Evolutionary conservation across 2,329 filamentous ascomycete genomes (phyloP).

Genomic region (Trichothecium roseum): DNA sequence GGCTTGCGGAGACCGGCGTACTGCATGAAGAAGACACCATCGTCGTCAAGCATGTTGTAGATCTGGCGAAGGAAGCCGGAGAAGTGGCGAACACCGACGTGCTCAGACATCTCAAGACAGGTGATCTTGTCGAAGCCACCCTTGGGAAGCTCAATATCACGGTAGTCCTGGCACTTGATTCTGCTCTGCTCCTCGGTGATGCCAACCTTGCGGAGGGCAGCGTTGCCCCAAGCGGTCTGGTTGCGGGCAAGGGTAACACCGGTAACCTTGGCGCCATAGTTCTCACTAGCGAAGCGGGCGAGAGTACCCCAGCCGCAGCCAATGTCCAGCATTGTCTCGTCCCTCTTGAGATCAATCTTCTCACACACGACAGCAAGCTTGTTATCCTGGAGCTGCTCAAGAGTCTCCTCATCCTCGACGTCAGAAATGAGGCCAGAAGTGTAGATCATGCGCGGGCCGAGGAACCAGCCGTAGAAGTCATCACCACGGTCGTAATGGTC

Average conservation of each 20-base stretch:
- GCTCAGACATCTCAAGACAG: constrained; percentile 96
- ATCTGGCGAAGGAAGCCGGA: constrained; percentile 73
- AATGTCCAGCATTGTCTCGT: constrained; percentile 82
- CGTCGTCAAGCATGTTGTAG: constrained; percentile 91
- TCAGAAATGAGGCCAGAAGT: constrained; percentile 92
- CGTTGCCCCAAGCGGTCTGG: constrained; percentile 95
- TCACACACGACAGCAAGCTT: constrained; percentile 92
- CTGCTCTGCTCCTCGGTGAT: constrained; percentile 80
- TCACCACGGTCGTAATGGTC: constrained; percentile 97
- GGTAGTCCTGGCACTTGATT: constrained; percentile 94
- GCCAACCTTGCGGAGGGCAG: constrained; percentile 69
- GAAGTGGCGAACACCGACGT: constrained; percentile 91
- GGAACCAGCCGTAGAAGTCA: constrained; percentile 98
- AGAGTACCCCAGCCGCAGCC: constrained; percentile 98
- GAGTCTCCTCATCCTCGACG: constrained; percentile 73
- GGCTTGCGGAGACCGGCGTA: constrained; percentile 86
- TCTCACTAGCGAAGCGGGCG: constrained; percentile 81
- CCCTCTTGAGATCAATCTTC: constrained; percentile 77
- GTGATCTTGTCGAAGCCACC: constrained; percentile 81
- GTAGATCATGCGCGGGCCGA: constrained; percentile 98
- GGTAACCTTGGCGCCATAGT: constrained; percentile 78
- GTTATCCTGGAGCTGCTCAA: constrained; percentile 96
- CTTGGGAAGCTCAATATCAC: constrained; percentile 74
- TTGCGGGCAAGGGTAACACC: constrained; percentile 93
- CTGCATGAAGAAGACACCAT: constrained; percentile 92